Evolutionary conservation across 2,329 filamentous ascomycete species (phyloP).

Genomic region (Huntiella savannae): DNA sequence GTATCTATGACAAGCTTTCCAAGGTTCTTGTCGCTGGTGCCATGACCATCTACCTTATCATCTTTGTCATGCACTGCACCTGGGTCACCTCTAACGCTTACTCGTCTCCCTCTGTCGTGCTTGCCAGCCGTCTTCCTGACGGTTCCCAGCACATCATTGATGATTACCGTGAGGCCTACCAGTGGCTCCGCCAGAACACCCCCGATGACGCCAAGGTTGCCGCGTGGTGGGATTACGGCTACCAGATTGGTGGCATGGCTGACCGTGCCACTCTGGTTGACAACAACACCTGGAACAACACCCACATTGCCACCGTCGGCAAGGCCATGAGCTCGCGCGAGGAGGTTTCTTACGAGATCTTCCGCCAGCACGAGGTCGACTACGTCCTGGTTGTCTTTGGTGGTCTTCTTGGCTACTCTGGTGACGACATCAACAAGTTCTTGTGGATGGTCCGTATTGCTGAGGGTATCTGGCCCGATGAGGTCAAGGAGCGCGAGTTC

Average conservation of each 20-base stretch:
- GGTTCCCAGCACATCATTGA: conserved; percentile 97
- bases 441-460: conserved; percentile 99
- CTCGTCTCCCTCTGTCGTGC: conserved; percentile 89
- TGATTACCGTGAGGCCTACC: conserved; percentile 97
- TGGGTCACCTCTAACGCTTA: conserved; percentile 99
- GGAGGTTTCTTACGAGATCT: conserved; percentile 96
- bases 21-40: conserved; percentile 59
- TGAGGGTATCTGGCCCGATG: conserved; percentile 98
- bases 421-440: conserved; percentile 99
- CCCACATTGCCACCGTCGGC: conserved; percentile 94
- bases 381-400: conserved; percentile 97
- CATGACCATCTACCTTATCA: conserved; percentile 60
- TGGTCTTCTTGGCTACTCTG: conserved; percentile 87
- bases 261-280: conserved; percentile 92
- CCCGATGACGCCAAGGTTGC: conserved; percentile 90
- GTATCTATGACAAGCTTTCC: conserved; percentile 64
- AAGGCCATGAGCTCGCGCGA: conserved; percentile 97
- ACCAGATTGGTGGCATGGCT: conserved; percentile 98
- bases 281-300: conserved; percentile 99
- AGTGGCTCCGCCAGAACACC: conserved; percentile 98
- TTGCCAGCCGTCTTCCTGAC: conserved; percentile 81
- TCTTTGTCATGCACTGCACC: conserved; percentile 95
- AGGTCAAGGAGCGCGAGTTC: conserved; percentile 91
- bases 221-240: conserved; percentile 99
- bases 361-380: conserved; percentile 95